Conservation (phyloP, 2,329 filamentous ascomycete species). For the Arthrobotrys musiformis region DNA sequence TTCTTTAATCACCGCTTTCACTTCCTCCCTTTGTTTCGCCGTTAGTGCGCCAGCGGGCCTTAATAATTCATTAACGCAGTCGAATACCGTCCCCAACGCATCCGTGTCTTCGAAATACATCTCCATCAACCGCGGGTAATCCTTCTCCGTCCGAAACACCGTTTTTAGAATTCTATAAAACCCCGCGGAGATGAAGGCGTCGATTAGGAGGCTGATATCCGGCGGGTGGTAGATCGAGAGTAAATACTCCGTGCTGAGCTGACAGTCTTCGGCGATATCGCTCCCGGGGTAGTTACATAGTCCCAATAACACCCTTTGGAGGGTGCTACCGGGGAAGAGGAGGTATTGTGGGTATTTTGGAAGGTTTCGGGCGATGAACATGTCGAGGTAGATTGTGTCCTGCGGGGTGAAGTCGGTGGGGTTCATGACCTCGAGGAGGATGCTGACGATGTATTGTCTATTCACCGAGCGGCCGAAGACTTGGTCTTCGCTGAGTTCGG, state of each 20-base stretch:
- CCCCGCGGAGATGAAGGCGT: slow-evolving; percentile 78
- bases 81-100: slow-evolving; percentile 79
- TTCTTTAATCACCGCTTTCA: slow-evolving; percentile 74
- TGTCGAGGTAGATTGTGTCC: slow-evolving; percentile 94
- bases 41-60: slow-evolving; percentile 72
- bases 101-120: slow-evolving; percentile 87
- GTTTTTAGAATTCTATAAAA: slow-evolving; percentile 94
- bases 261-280: slow-evolving; percentile 88
- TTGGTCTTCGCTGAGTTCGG: slow-evolving; percentile 69
- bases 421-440: slow-evolving; percentile 90
- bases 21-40: slow-evolving; percentile 76
- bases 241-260: slow-evolving; percentile 95
- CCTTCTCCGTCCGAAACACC: slow-evolving; percentile 80
- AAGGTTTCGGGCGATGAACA: slow-evolving; percentile 96
- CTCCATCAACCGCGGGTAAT: slow-evolving; percentile 80
- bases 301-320: slow-evolving; percentile 81
- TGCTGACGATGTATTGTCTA: slow-evolving; percentile 90
- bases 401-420: slow-evolving; percentile 77
- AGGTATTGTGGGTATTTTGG: slow-evolving; percentile 98
- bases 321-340: slow-evolving; percentile 83
- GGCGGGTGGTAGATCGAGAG: slow-evolving; percentile 92
- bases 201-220: slow-evolving; percentile 79
- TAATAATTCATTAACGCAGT: slow-evolving; percentile 80
- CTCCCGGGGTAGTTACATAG: slow-evolving; percentile 84
- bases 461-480: slow-evolving; percentile 79